Evolutionary conservation across 2,329 filamentous ascomycete species (phyloP).

Genomic region (Talaromyces sp.): DNA sequence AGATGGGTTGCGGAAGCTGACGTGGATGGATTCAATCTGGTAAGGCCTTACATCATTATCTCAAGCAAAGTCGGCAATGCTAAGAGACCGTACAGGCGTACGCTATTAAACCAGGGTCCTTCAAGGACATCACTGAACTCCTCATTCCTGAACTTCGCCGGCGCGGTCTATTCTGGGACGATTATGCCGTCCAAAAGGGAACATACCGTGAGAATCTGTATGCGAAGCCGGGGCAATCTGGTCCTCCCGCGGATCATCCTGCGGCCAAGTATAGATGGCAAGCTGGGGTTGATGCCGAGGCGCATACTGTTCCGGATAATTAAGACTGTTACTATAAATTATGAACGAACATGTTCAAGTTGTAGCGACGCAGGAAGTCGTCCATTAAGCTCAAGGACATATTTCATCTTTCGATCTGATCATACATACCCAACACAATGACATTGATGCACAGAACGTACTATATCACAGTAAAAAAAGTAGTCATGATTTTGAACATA

Average conservation of each 20-base stretch:
- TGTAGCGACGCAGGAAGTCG: no score
- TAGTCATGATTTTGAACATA: not conserved
- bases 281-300: constrained; percentile 36
- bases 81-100: constrained; percentile 54
- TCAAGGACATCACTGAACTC: constrained; percentile 68
- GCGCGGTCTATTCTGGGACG: constrained; percentile 52
- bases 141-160: constrained; percentile 65
- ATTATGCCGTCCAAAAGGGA: constrained; percentile 40
- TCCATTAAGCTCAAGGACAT: no score
- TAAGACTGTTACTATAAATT: constrained; percentile 11
- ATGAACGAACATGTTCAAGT: no score
- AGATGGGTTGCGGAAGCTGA: constrained; percentile 69
- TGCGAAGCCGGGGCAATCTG: constrained; percentile 34
- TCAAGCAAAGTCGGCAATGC: no score
- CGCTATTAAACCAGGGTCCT: constrained; percentile 67
- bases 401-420: no score
- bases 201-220: constrained; percentile 47
- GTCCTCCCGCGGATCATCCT: constrained; percentile 39
- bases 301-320: constrained; percentile 33
- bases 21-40: constrained; percentile 75
- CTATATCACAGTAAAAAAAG: not conserved
- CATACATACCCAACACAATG: no score
- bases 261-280: constrained; percentile 43
- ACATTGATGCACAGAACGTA: no score
- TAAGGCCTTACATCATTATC: constrained; percentile 33